These are phyloP conservation scores for Penicillium daleae DNA, from an alignment of 495 filamentous ascomycete species.

Conservation along the genomic window DNA sequence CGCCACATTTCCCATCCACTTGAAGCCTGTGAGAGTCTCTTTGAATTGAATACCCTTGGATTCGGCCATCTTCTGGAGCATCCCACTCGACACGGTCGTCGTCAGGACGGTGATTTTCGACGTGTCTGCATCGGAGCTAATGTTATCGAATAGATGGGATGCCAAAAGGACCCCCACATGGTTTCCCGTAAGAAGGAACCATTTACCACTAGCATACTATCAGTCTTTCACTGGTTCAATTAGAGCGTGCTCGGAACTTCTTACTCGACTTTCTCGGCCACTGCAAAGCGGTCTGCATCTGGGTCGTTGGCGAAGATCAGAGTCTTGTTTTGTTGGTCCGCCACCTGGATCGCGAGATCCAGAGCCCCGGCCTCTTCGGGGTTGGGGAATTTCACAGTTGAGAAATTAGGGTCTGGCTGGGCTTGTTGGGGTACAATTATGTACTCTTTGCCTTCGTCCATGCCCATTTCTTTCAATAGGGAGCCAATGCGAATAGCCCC, in stretches of 20 bases:
- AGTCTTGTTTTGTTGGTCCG: conserved; percentile 49
- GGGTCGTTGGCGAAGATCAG: conserved; percentile 71
- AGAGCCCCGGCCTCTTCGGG: conserved; percentile 72
- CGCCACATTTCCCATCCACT: conserved; percentile 66
- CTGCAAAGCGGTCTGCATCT: conserved; percentile 74
- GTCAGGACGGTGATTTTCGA: conserved; percentile 58
- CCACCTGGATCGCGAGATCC: conserved; percentile 62
- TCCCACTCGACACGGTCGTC: conserved; percentile 67
- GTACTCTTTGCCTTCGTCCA: conserved; percentile 33
- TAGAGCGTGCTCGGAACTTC: conserved; percentile 13
- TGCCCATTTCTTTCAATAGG: conserved; percentile 49
- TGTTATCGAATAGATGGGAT: conserved; percentile 57
- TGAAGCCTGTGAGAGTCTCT: conserved; percentile 76
- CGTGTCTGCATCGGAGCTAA: conserved; percentile 28
- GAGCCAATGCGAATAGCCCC: conserved; percentile 55
- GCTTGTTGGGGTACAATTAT: conserved; percentile 55
- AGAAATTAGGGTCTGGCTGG: conserved; percentile 68
- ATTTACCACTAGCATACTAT: conserved; percentile 42
- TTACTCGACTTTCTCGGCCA: conserved; percentile 61
- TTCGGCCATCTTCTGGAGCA: conserved; percentile 63
- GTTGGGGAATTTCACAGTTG: conserved; percentile 72
- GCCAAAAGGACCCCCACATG: conserved; percentile 68
- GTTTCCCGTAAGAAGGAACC: conserved; percentile 71
- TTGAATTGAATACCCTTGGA: conserved; percentile 59
- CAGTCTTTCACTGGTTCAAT: background rate